Percentiles rank a stretch among this genome's conserved stretches.
Evolutionary conservation across 768 basidiomycete genomes (phyloP).

Genomic region (Lyophyllum shimeji): DNA sequence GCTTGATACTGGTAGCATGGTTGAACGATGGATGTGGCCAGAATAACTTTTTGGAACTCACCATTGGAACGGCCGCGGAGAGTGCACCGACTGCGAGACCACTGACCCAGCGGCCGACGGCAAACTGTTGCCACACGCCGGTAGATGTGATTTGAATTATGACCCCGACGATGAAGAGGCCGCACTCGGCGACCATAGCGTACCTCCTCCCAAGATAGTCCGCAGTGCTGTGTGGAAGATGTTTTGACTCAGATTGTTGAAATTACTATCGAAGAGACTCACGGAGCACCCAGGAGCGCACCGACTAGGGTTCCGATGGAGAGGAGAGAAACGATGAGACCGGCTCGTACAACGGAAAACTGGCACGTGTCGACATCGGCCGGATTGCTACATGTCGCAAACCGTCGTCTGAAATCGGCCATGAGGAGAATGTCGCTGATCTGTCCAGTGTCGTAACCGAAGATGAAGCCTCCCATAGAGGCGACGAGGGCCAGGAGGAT

Average conservation of each 20-base stretch:
- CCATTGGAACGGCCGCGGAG: slow-evolving; percentile 67
- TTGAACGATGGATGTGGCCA: slow-evolving; percentile 3
- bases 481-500: slow-evolving; percentile 68
- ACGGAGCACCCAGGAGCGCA: slow-evolving; percentile 61
- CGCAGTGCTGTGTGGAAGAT: slow-evolving; percentile 40
- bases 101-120: slow-evolving; percentile 62
- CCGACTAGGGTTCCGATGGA: slow-evolving; percentile 69
- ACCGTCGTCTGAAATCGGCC: slow-evolving; percentile 65
- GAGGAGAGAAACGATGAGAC: slow-evolving; percentile 71
- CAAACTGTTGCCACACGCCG: slow-evolving; percentile 63
- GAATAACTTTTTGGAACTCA: slow-evolving; percentile 16
- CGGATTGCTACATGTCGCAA: slow-evolving; percentile 49
- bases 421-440: slow-evolving; percentile 77
- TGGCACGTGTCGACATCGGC: slow-evolving; percentile 41
- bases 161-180: slow-evolving; percentile 58
- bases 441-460: slow-evolving; percentile 74
- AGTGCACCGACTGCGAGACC: slow-evolving; percentile 71
- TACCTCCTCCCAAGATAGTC: slow-evolving; percentile 65
- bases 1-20: slow-evolving; percentile 54
- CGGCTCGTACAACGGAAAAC: slow-evolving; percentile 57
- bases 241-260: background rate
- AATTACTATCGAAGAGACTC: slow-evolving; percentile 22
- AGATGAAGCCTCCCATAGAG: slow-evolving; percentile 71
- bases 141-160: slow-evolving; percentile 55
- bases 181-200: slow-evolving; percentile 64